A percentile compares a stretch with the other conserved stretches of the same genome.
phyloP scores from a whole-genome alignment of 352 stramenopile species.

The Discostella stelligera region DNA sequence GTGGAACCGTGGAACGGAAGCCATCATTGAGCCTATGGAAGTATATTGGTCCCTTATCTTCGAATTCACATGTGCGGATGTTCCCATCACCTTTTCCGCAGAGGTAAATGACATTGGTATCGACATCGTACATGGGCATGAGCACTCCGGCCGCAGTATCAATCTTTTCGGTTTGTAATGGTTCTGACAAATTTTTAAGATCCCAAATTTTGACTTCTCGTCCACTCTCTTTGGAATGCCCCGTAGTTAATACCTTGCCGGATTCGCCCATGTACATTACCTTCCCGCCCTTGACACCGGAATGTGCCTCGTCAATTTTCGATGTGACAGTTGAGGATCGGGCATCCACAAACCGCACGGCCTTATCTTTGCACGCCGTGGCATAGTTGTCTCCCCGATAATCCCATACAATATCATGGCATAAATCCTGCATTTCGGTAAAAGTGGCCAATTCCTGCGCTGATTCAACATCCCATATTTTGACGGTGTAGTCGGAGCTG shows the following conservation, averaged over 20 bases:
- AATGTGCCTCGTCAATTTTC: slow-evolving; percentile 88
- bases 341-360: slow-evolving; percentile 94
- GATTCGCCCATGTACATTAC: slow-evolving; percentile 93
- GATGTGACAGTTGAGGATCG: slow-evolving; percentile 82
- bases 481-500: slow-evolving; percentile 93
- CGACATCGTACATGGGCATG: slow-evolving; percentile 98
- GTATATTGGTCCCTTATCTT: slow-evolving; percentile 89
- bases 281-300: slow-evolving; percentile 97
- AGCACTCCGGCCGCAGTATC: slow-evolving; percentile 97
- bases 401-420: slow-evolving; percentile 98
- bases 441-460: slow-evolving; percentile 88
- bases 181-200: slow-evolving; percentile 81
- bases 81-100: slow-evolving; percentile 98
- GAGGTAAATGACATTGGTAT: slow-evolving; percentile 98
- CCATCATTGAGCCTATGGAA: slow-evolving; percentile 82
- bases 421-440: slow-evolving; percentile 84
- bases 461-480: slow-evolving; percentile 99
- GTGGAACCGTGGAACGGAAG: slow-evolving; percentile 91
- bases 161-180: slow-evolving; percentile 93
- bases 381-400: slow-evolving; percentile 92
- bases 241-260: slow-evolving; percentile 95
- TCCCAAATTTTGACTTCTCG: slow-evolving; percentile 94
- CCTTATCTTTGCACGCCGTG: slow-evolving; percentile 98
- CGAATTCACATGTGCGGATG: slow-evolving; percentile 98
- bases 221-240: slow-evolving; percentile 95